phyloP scores from a whole-genome alignment of 2,329 filamentous ascomycete species.

The Diaporthe vexans region DNA sequence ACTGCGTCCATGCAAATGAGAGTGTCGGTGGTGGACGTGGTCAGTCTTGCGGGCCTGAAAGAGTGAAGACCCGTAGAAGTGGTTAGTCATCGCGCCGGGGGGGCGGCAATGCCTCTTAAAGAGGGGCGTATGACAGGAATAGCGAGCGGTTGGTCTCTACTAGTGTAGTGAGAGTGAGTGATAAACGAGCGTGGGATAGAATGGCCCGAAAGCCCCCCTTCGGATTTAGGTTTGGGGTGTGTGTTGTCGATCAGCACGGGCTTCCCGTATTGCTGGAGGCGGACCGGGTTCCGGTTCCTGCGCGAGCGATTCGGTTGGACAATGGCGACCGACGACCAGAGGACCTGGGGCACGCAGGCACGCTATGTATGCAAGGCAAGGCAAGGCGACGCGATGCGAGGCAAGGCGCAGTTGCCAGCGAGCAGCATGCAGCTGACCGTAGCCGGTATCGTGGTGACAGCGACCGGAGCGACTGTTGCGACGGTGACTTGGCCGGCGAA shows the following conservation, averaged over 20 bases:
- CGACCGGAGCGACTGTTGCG: slow-evolving; percentile 24
- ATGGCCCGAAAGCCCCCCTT: background rate
- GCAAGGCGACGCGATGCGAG: slow-evolving; percentile 29
- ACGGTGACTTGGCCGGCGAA: slow-evolving; percentile 12
- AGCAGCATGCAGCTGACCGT: slow-evolving; percentile 26
- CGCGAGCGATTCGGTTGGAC: slow-evolving; percentile 29
- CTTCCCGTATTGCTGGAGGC: slow-evolving; percentile 36
- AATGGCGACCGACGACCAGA: slow-evolving; percentile 10
- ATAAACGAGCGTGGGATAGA: slow-evolving; percentile 41
- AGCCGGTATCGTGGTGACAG: slow-evolving; percentile 4
- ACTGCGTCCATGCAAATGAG: slow-evolving; percentile 44
- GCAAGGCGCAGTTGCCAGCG: slow-evolving; percentile 34
- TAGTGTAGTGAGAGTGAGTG: slow-evolving; percentile 17
- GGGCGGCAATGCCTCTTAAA: slow-evolving; percentile 49
- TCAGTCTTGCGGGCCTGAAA: slow-evolving; percentile 59
- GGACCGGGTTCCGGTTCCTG: slow-evolving; percentile 23
- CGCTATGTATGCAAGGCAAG: slow-evolving; percentile 36
- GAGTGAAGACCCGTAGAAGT: slow-evolving; percentile 63
- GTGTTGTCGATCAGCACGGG: slow-evolving; percentile 35
- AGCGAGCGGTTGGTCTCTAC: slow-evolving; percentile 24
- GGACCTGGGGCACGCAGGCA: background rate
- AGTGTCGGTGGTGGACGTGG: slow-evolving; percentile 49
- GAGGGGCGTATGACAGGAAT: slow-evolving; percentile 43
- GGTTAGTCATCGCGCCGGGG: slow-evolving; percentile 60
- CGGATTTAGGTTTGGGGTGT: slow-evolving; percentile 34